Evolutionary conservation across 805 yeast species (phyloP).

Genomic region (Candida ovalis): DNA sequence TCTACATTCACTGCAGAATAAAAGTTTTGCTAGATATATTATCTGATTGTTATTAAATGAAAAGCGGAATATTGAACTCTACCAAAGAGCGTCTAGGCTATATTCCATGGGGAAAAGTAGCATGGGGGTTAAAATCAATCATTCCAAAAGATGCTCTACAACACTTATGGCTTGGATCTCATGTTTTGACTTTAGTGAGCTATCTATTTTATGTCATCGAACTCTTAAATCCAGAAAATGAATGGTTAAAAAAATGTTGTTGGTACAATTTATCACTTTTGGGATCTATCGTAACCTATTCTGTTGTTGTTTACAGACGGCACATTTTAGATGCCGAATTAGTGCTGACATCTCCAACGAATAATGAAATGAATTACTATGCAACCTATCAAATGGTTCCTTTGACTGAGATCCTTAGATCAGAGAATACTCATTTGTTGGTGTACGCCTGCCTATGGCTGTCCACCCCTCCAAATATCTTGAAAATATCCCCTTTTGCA

Average conservation of each 20-base stretch:
- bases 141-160: slow-evolving; percentile 18
- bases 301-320: slow-evolving; percentile 28
- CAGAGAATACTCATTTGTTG: slow-evolving; percentile 39
- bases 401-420: slow-evolving; percentile 34
- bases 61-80: slow-evolving; percentile 13
- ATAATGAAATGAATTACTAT: not conserved
- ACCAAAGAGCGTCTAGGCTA: slow-evolving; percentile 2
- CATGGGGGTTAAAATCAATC: not conserved
- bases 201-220: slow-evolving; percentile 12
- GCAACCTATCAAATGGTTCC: slow-evolving; percentile 16
- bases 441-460: slow-evolving; percentile 37
- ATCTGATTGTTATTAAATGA: slow-evolving; percentile 8
- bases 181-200: slow-evolving; percentile 19
- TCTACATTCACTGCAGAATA: too few species aligned
- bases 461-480: slow-evolving; percentile 28
- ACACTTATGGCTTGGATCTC: slow-evolving; percentile 21
- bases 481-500: slow-evolving; percentile 39
- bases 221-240: slow-evolving; percentile 6
- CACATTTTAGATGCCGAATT: slow-evolving; percentile 19
- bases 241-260: slow-evolving; percentile 4
- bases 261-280: slow-evolving; percentile 22
- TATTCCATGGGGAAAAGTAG: slow-evolving; percentile 13
- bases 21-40: not conserved
- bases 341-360: slow-evolving; percentile 1
- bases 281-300: slow-evolving; percentile 27